Evolutionary conservation across 208 protist genomes (phyloP).

Genomic region (Crithidia brevicula): DNA sequence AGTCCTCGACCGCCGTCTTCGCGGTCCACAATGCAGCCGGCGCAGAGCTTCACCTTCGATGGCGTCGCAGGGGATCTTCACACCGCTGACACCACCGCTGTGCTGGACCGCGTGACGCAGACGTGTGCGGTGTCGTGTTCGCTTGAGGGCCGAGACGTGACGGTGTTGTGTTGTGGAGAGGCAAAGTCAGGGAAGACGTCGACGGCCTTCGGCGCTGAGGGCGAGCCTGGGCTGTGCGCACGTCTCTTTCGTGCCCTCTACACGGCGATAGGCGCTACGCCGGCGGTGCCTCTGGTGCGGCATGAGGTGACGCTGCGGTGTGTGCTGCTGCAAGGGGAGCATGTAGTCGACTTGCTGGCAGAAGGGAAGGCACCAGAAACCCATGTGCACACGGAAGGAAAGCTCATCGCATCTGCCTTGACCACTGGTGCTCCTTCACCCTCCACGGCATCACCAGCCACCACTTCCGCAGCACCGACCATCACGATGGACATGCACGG

Average conservation of each 20-base stretch:
- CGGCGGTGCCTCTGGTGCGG: background rate
- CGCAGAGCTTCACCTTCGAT: constrained; percentile 71
- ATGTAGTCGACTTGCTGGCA: constrained; percentile 27
- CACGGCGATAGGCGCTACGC: background rate
- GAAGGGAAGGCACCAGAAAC: background rate
- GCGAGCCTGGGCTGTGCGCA: constrained; percentile 22
- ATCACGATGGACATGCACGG: constrained; percentile 29
- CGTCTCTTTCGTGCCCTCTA: constrained; percentile 16
- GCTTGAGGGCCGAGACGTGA: constrained; percentile 55
- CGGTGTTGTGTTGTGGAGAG: constrained; percentile 80
- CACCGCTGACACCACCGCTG: constrained; percentile 59
- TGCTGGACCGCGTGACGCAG: constrained; percentile 30
- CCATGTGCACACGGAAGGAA: background rate
- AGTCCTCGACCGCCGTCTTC: background rate
- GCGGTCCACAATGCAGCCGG: background rate
- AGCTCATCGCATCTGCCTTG: too few species aligned
- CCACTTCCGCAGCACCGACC: constrained; percentile 2
- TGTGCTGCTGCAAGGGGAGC: constrained; percentile 20
- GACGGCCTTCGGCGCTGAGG: constrained; percentile 68
- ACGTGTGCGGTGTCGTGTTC: constrained; percentile 36
- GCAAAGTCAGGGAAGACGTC: constrained; percentile 80
- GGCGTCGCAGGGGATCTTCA: constrained; percentile 52
- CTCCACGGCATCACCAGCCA: background rate
- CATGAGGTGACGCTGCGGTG: constrained; percentile 18
- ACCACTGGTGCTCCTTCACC: too few species aligned